Conservation (phyloP, 352 stramenopile genomes). For the Phytophthora pini region DNA sequence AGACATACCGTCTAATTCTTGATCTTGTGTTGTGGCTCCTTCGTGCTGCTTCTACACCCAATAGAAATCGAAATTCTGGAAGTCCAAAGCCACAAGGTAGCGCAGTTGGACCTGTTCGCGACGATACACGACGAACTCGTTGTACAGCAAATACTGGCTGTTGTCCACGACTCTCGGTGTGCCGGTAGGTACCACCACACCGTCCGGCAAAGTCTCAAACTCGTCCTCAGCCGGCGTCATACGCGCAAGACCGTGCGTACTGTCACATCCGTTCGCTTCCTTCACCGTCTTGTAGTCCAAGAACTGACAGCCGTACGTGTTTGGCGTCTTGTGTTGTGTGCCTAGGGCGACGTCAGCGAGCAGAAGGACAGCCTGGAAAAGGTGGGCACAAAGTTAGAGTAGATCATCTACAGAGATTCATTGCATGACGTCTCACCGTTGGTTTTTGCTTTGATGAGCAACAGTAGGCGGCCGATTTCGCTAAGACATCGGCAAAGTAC, state of each 20-base stretch:
- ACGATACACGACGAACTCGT: conserved; percentile 58
- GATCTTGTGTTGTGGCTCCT: too few species aligned
- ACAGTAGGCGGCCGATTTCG: conserved; percentile 69
- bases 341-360: conserved; percentile 52
- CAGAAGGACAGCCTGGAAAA: conserved; percentile 36
- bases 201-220: conserved; percentile 35
- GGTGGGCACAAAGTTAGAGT: background rate
- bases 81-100: conserved; percentile 41
- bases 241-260: conserved; percentile 35
- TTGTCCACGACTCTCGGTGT: conserved; percentile 23
- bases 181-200: conserved; percentile 47
- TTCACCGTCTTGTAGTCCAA: conserved; percentile 40
- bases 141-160: conserved; percentile 45
- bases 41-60: background rate
- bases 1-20: too few species aligned
- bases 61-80: conserved; percentile 26
- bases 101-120: conserved; percentile 52
- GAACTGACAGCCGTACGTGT: conserved; percentile 21
- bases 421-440: conserved; percentile 15
- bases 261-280: conserved; percentile 32
- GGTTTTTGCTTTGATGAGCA: conserved; percentile 35
- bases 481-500: conserved; percentile 73
- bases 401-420: background rate
- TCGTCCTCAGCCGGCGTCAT: conserved; percentile 38
- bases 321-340: conserved; percentile 24